Percentiles rank a stretch among this genome's conserved stretches.
These are phyloP conservation scores for Craspedostauros australis DNA, from an alignment of 108 stramenopile species.

Conservation along the genomic window DNA sequence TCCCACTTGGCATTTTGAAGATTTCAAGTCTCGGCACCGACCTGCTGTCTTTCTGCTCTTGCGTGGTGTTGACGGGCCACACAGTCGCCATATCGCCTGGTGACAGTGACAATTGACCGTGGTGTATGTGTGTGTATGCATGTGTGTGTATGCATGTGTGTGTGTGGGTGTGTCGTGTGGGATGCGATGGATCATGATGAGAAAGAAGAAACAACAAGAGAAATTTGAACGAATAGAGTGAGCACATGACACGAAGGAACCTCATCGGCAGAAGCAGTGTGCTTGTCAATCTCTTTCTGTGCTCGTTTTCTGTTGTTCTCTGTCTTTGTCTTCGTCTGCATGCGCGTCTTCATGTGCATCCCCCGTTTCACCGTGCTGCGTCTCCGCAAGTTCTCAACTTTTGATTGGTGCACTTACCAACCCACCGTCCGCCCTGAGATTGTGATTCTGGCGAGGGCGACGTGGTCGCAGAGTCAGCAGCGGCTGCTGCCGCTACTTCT, in stretches of 20 bases:
- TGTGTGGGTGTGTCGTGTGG: neutral
- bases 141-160: too few species aligned
- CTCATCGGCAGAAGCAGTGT: neutral
- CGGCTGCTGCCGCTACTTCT: conserved; percentile 12
- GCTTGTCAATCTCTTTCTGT: too few species aligned
- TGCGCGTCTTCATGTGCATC: neutral
- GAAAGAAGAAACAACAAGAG: neutral
- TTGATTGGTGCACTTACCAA: conserved; percentile 41
- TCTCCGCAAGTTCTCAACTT: too few species aligned
- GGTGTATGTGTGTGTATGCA: neutral
- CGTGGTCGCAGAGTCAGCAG: neutral
- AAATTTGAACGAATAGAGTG: neutral
- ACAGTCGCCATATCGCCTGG: conserved; percentile 73
- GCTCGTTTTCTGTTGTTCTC: neutral
- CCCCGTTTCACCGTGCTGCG: too few species aligned
- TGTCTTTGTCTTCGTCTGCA: neutral
- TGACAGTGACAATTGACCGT: neutral
- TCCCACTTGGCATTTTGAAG: conserved; percentile 70
- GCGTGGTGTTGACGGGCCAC: conserved; percentile 56
- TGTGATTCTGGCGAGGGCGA: neutral
- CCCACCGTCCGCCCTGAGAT: conserved; percentile 23
- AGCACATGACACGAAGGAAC: neutral
- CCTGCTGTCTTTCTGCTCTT: conserved; percentile 55
- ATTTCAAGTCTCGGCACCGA: conserved; percentile 60
- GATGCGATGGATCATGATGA: neutral